phyloP scores from a whole-genome alignment of 1,139 yeast species.

The Pichiaceae sp. region DNA sequence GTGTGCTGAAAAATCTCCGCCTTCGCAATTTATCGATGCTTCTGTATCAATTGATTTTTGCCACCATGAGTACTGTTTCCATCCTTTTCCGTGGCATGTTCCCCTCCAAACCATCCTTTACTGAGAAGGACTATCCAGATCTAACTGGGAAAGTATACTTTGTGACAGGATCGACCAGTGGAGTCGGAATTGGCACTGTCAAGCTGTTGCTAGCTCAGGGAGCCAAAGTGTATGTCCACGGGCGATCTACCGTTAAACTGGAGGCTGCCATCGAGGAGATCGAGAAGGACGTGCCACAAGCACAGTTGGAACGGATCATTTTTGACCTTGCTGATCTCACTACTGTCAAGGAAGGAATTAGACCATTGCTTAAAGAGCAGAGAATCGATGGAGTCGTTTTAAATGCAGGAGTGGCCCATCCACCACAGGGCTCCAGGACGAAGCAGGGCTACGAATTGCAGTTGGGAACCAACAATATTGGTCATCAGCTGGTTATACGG shows the following conservation, averaged over 20 bases:
- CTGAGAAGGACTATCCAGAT: slow-evolving; percentile 2
- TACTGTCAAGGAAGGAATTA: slow-evolving; percentile 33
- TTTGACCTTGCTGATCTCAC: slow-evolving; percentile 39
- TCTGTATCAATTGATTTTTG: no score
- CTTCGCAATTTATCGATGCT: no score
- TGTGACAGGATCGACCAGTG: slow-evolving; percentile 1
- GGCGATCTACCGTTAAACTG: slow-evolving; percentile 1
- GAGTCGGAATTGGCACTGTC: neutral
- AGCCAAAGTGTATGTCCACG: slow-evolving; percentile 6
- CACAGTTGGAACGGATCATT: slow-evolving; percentile 10
- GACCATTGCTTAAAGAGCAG: slow-evolving; percentile 18
- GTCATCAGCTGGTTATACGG: slow-evolving; percentile 39
- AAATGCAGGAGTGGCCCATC: slow-evolving; percentile 35
- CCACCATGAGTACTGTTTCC: no score
- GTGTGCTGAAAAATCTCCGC: no score
- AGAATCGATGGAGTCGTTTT: slow-evolving; percentile 11
- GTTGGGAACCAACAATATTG: slow-evolving; percentile 42
- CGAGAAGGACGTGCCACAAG: slow-evolving; percentile 3
- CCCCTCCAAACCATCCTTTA: no score
- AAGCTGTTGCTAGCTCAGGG: neutral
- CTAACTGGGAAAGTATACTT: slow-evolving; percentile 1
- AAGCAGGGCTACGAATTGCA: slow-evolving; percentile 38
- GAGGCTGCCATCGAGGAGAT: slow-evolving; percentile 1
- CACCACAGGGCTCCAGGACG: slow-evolving; percentile 29
- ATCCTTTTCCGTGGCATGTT: no score